A percentile compares a stretch with the other conserved stretches of the same genome.
These are phyloP conservation scores for Phytophthora crassamura DNA, from an alignment of 352 stramenopile genomes.

Conservation along the genomic window DNA sequence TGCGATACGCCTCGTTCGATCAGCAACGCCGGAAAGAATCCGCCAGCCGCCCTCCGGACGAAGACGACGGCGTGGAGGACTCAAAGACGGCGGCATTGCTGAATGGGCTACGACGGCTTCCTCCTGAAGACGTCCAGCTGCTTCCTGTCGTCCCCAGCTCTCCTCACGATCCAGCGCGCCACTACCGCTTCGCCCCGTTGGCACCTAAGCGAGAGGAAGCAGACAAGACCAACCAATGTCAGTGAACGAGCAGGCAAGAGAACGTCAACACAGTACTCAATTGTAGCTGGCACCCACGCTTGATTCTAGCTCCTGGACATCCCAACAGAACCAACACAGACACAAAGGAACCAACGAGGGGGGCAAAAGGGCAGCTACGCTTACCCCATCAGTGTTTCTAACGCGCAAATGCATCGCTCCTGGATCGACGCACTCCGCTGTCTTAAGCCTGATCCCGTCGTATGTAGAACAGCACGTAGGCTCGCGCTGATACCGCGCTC, in stretches of 20 bases:
- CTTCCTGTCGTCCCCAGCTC: conserved; percentile 31
- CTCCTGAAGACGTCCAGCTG: conserved; percentile 53
- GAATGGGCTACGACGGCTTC: conserved; percentile 47
- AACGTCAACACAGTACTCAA: no score
- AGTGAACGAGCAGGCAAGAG: no score
- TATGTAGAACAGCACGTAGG: conserved; percentile 86
- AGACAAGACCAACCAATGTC: no score
- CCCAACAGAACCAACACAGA: conserved; percentile 9
- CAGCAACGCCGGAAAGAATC: conserved; percentile 33
- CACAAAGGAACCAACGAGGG: conserved; percentile 13
- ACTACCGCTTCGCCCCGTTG: conserved; percentile 39
- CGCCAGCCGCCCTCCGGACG: background rate
- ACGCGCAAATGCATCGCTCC: conserved; percentile 23
- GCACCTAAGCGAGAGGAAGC: no score
- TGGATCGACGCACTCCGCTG: conserved; percentile 7
- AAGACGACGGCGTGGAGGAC: conserved; percentile 18
- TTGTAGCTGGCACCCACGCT: background rate
- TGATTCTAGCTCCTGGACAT: background rate
- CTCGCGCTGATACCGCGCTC: conserved; percentile 65
- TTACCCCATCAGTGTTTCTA: conserved; percentile 36
- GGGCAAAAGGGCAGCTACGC: conserved; percentile 20
- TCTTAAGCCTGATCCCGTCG: conserved; percentile 47
- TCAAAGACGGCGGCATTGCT: conserved; percentile 49
- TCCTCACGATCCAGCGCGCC: conserved; percentile 2
- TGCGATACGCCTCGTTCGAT: conserved; percentile 53